Percentiles rank a stretch among this genome's conserved stretches.
Conservation (phyloP, 108 stramenopile genomes). For the Nitzschia sp. region DNA sequence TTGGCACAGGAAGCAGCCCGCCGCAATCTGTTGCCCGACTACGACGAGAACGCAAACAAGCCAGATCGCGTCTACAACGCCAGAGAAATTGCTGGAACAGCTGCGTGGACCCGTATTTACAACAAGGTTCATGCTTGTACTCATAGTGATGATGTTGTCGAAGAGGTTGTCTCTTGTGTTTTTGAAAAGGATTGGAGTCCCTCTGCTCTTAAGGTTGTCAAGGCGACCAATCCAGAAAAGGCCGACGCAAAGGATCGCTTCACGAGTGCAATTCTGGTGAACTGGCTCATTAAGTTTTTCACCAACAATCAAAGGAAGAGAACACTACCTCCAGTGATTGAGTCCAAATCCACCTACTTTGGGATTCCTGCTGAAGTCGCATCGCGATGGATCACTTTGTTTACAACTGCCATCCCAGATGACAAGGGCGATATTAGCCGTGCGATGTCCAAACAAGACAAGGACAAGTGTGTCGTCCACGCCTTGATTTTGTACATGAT, state of each 20-base stretch:
- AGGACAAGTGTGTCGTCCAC: slow-evolving; percentile 60
- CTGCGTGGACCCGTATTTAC: slow-evolving; percentile 54
- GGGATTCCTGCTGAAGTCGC: slow-evolving; percentile 59
- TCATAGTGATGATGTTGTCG: slow-evolving; percentile 49
- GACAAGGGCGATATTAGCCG: slow-evolving; percentile 35
- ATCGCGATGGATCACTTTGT: slow-evolving; percentile 54
- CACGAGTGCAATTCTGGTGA: slow-evolving; percentile 54
- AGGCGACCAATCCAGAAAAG: slow-evolving; percentile 32
- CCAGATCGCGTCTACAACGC: slow-evolving; percentile 65
- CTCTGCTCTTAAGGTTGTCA: slow-evolving; percentile 43
- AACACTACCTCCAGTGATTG: slow-evolving; percentile 40
- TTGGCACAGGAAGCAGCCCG: slow-evolving; percentile 59
- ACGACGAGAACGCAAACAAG: slow-evolving; percentile 51
- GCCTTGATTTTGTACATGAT: slow-evolving; percentile 68
- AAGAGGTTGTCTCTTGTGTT: slow-evolving; percentile 30
- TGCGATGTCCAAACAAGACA: slow-evolving; percentile 48
- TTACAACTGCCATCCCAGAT: slow-evolving; percentile 45
- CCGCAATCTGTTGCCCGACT: slow-evolving; percentile 59
- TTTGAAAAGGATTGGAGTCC: slow-evolving; percentile 40
- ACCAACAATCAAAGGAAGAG: slow-evolving; percentile 30
- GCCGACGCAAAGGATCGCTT: slow-evolving; percentile 45
- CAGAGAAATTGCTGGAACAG: slow-evolving; percentile 51
- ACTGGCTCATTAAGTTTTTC: slow-evolving; percentile 60
- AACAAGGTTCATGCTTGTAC: slow-evolving; percentile 64
- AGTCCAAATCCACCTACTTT: slow-evolving; percentile 44